A percentile compares a stretch with the other conserved stretches of the same genome.
Evolutionary conservation across 257 asterid genomes (phyloP).

Genomic region (Nicotiana attenuata): DNA sequence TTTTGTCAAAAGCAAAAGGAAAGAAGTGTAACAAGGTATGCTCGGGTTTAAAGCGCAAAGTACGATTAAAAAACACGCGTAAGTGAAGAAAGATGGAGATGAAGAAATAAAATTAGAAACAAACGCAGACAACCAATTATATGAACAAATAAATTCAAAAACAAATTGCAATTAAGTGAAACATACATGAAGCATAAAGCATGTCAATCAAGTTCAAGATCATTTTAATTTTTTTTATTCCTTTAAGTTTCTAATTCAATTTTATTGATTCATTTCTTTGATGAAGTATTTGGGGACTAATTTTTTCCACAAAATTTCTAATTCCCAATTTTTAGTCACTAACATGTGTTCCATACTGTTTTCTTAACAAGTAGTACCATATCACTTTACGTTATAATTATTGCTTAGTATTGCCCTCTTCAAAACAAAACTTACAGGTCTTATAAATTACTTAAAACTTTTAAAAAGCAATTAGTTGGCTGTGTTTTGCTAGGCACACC

Average conservation of each 20-base stretch:
- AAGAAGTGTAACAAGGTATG: not conserved
- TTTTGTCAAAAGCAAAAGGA: not conserved
- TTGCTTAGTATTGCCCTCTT: not conserved
- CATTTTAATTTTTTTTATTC: not conserved
- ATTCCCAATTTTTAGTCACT: not conserved
- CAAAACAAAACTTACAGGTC: not conserved
- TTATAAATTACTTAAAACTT: not conserved
- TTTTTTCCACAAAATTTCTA: not conserved
- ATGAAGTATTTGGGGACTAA: not conserved
- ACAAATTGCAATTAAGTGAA: not conserved
- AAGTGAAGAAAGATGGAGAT: not conserved
- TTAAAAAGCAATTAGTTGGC: not conserved
- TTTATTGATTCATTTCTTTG: not conserved
- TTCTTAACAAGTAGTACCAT: not conserved
- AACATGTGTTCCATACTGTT: not conserved
- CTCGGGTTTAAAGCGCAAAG: not conserved
- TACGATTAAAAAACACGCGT: not conserved
- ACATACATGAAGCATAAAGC: not conserved
- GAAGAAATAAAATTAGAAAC: not conserved
- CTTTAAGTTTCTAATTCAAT: not conserved
- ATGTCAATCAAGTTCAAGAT: not conserved
- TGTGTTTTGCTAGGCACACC: not conserved
- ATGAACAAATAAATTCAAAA: not conserved
- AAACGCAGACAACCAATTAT: not conserved
- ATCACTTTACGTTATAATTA: not conserved